phyloP scores from a whole-genome alignment of 257 asterid species.

The Solanum chiquidenum region DNA sequence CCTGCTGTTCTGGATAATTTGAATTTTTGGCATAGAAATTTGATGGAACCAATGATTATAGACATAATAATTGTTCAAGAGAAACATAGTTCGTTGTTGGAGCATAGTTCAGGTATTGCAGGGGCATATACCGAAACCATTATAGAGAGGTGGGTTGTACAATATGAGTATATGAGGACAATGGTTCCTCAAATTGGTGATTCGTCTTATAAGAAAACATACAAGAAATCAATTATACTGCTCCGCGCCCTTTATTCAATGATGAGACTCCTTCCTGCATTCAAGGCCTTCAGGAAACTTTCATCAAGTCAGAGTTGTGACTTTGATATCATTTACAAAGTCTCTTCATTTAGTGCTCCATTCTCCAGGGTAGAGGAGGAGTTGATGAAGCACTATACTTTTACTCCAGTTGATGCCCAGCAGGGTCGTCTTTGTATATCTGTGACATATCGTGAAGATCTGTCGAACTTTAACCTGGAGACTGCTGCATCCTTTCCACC shows the following conservation, averaged over 20 bases:
- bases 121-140: slow-evolving; percentile 54
- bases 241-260: slow-evolving; percentile 65
- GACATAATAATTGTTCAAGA: slow-evolving; percentile 81
- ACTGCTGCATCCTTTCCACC: slow-evolving; percentile 58
- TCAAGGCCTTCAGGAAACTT: slow-evolving; percentile 76
- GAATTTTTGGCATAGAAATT: slow-evolving; percentile 81
- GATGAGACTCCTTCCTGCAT: slow-evolving; percentile 90
- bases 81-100: slow-evolving; percentile 21
- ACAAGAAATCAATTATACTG: slow-evolving; percentile 72
- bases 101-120: slow-evolving; percentile 17
- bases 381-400: slow-evolving; percentile 58
- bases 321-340: slow-evolving; percentile 77
- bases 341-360: slow-evolving; percentile 65
- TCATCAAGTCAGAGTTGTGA: slow-evolving; percentile 51
- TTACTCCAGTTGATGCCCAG: slow-evolving; percentile 67
- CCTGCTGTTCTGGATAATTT: slow-evolving; percentile 81
- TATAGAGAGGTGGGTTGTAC: slow-evolving; percentile 89
- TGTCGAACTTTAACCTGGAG: slow-evolving; percentile 69
- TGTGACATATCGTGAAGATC: slow-evolving; percentile 64
- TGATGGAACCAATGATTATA: slow-evolving; percentile 87
- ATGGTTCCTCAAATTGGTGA: slow-evolving; percentile 54
- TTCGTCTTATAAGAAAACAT: slow-evolving; percentile 59
- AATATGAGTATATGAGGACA: slow-evolving; percentile 52
- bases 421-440: slow-evolving; percentile 81
- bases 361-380: slow-evolving; percentile 71